Percentiles rank a stretch among this genome's conserved stretches.
phyloP scores from a whole-genome alignment of 805 yeast genomes.

The Lachancea waltii region DNA sequence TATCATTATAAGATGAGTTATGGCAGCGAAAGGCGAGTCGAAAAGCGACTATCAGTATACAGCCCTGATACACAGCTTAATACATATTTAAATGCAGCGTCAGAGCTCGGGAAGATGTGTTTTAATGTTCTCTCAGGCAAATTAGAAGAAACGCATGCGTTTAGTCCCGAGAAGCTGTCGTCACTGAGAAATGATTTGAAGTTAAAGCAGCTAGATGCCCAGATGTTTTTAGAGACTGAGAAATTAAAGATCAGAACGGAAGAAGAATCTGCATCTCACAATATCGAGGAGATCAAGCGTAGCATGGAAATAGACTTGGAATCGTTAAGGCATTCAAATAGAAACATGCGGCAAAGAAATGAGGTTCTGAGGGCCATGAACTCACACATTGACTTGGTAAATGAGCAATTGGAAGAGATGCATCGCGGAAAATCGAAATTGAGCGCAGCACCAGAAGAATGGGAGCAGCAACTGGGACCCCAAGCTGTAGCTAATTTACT shows the following conservation, averaged over 20 bases:
- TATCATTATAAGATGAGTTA: no score
- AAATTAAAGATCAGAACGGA: conserved; percentile 21
- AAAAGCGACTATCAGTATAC: conserved; percentile 6
- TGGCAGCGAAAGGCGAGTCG: background rate
- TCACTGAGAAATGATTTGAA: conserved; percentile 14
- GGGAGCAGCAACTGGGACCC: conserved; percentile 26
- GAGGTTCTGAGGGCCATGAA: conserved; percentile 21
- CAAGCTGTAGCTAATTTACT: conserved; percentile 20
- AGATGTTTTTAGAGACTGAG: conserved; percentile 23
- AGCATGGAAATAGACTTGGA: conserved; percentile 14
- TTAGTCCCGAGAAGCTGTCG: conserved; percentile 8
- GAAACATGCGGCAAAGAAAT: conserved; percentile 16
- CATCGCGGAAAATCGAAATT: conserved; percentile 20
- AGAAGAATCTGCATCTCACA: conserved; percentile 20
- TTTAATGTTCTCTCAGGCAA: conserved; percentile 18
- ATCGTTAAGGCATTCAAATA: conserved; percentile 11
- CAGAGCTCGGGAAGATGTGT: conserved; percentile 17
- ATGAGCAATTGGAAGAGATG: conserved; percentile 22
- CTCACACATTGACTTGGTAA: conserved; percentile 19
- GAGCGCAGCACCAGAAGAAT: conserved; percentile 20
- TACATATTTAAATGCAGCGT: conserved; percentile 21
- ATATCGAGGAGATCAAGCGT: conserved; percentile 12
- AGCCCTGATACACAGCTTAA: conserved; percentile 19
- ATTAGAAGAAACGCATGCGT: conserved; percentile 14
- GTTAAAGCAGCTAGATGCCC: conserved; percentile 22